Evolutionary conservation across 345 rosid genomes (phyloP).

Genomic region (Psidium guajava): DNA sequence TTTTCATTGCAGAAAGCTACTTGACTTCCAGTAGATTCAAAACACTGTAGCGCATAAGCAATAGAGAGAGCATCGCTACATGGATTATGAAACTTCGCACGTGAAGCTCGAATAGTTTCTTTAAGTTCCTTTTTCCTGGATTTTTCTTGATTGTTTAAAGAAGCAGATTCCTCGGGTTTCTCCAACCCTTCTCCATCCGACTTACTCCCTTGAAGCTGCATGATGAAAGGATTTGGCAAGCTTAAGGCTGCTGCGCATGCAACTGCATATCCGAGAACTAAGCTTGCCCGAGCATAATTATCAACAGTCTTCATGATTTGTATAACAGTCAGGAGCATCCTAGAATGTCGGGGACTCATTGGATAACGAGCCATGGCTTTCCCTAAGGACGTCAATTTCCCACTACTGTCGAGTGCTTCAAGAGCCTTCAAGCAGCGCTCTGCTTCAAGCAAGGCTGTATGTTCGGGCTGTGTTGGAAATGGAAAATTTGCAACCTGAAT

Average conservation of each 20-base stretch:
- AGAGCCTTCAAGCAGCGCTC: constrained; percentile 61
- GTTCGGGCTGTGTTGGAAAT: constrained; percentile 80
- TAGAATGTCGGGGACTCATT: constrained; percentile 85
- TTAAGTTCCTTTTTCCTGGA: constrained; percentile 40
- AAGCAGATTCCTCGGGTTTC: constrained; percentile 6
- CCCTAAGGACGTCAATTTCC: constrained; percentile 62
- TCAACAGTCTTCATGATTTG: constrained; percentile 32
- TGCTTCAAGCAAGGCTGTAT: constrained; percentile 53
- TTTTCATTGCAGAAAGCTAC: constrained; percentile 45
- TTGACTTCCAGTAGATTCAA: constrained; percentile 38
- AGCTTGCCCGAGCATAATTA: constrained; percentile 39
- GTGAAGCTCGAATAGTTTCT: constrained; percentile 41
- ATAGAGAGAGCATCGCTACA: constrained; percentile 72
- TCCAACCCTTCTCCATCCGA: constrained; percentile 13
- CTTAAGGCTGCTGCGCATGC: constrained; percentile 82
- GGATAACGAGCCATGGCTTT: constrained; percentile 85
- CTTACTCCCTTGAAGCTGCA: constrained; percentile 36
- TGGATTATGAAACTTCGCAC: constrained; percentile 61
- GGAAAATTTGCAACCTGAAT: constrained; percentile 81
- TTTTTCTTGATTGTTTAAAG: constrained; percentile 35
- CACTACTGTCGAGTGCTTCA: constrained; percentile 60
- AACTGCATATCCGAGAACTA: constrained; percentile 62
- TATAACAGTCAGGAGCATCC: constrained; percentile 80
- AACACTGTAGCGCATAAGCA: constrained; percentile 62
- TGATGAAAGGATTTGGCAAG: constrained; percentile 62